Conservation (phyloP, 768 basidiomycete genomes). For the Macrolepiota albuminosa region DNA sequence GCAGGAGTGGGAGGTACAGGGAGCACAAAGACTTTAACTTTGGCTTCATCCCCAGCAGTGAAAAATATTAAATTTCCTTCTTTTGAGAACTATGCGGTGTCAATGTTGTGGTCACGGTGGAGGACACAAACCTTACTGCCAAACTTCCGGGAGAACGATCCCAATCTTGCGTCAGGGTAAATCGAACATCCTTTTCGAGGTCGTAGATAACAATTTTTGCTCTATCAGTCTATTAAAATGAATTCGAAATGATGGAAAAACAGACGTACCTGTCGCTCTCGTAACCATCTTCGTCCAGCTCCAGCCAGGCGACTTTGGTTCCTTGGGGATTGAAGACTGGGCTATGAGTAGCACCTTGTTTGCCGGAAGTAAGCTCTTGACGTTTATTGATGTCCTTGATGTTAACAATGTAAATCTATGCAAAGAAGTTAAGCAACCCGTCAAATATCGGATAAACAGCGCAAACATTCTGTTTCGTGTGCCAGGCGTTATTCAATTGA, state of each 20-base stretch:
- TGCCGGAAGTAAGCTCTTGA: conserved; percentile 73
- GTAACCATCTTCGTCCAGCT: conserved; percentile 83
- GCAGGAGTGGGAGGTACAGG: conserved; percentile 60
- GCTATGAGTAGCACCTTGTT: conserved; percentile 77
- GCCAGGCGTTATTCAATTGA: conserved; percentile 66
- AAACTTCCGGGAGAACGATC: conserved; percentile 71
- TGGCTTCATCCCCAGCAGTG: conserved; percentile 75
- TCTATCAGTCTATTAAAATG: conserved; percentile 28
- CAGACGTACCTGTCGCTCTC: conserved; percentile 70
- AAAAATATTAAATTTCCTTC: conserved; percentile 67
- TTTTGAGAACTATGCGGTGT: conserved; percentile 58
- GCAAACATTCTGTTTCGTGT: conserved; percentile 83
- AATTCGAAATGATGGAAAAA: background rate
- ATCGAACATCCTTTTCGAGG: conserved; percentile 57
- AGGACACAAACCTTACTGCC: conserved; percentile 38
- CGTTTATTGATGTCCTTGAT: conserved; percentile 47
- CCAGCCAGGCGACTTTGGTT: conserved; percentile 79
- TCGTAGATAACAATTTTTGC: conserved; percentile 80
- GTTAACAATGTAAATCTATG: conserved; percentile 66
- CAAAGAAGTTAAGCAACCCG: background rate
- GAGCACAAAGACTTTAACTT: conserved; percentile 67
- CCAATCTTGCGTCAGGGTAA: conserved; percentile 78
- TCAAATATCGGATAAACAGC: background rate
- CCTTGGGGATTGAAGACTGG: conserved; percentile 67
- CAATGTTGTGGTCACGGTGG: background rate